Base-by-base conservation (phyloP, 2,329 filamentous ascomycete genomes). In the Penicillium sclerotiorum region DNA sequence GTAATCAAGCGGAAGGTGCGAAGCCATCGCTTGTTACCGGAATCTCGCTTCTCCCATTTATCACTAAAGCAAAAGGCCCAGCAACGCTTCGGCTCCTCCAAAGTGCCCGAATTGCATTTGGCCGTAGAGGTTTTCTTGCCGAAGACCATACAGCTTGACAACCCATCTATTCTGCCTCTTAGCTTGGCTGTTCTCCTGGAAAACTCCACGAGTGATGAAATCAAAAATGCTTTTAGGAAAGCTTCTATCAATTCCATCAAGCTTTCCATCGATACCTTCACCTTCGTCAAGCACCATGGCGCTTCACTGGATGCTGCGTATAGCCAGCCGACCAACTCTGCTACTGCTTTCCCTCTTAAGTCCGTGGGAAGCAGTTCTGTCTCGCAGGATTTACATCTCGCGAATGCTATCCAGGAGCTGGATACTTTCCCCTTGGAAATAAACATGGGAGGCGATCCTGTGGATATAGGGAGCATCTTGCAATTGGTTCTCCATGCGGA, bases 81-180 rank as follows among this genome's bases (percentile, higher is more conserved):
- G 20, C 38, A 48, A 7, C 28, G 23, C 8, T 48, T 48, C 12
- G 38, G 38, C 5, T 48, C 38, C 3, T 42, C 38, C 11, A 48
- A 43, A 28, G 40, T 48, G 5, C 45, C 45, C 21, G 21, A 40
- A 9, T n/a, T 42, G 9, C 8, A 8, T 13, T 48, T 42, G 8
- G n/a, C n/a, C 11, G 21, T 42, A n/a, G 45, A 42, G 11, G 8
- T 42, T n/a, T 36, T 20, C 17, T 18, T 25, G 15, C 45, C 45
- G 22, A 48, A 35, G n/a, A 42, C 30, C 2, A 48, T 48, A 15
- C 45, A 40, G 5, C 45, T 48, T 18, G 18, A 37, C 13, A 48
- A 42, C 15, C 38, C 45, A 21, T 28, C 45, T 20, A 7, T 41
- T n/a, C 22, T 48, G 17, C 45, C 45, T 11, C n/a, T 48, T n/a